A percentile compares a stretch with the other conserved stretches of the same genome.
Evolutionary conservation across 1,139 yeast species (phyloP).

Genomic region (Blastobotrys raffinosifermentans): DNA sequence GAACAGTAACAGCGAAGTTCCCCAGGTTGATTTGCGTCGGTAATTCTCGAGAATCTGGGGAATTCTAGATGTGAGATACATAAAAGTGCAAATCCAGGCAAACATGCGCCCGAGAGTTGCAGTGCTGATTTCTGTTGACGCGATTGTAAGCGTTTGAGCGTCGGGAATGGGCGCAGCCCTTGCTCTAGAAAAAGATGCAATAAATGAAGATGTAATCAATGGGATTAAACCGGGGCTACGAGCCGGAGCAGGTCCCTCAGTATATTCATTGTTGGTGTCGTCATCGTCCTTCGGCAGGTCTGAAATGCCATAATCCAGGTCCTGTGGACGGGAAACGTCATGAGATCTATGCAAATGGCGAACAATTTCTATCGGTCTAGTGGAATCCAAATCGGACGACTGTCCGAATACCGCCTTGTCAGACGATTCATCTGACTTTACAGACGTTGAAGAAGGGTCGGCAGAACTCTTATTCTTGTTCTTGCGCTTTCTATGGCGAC

Average conservation of each 20-base stretch:
- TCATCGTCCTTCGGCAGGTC: not conserved
- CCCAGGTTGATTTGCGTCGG: conserved; percentile 71
- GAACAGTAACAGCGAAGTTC: conserved; percentile 74
- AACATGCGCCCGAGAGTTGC: conserved; percentile 44
- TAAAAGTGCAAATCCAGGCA: conserved; percentile 78
- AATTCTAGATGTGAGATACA: conserved; percentile 71
- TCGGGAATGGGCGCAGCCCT: conserved; percentile 14
- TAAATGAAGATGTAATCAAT: conserved; percentile 26
- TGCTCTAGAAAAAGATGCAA: conserved; percentile 26
- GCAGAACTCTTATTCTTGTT: too few species aligned
- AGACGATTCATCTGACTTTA: too few species aligned
- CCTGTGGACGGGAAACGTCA: too few species aligned
- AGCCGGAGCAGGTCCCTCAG: not conserved
- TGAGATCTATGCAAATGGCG: not conserved
- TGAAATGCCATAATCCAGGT: too few species aligned
- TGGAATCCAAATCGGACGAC: not conserved
- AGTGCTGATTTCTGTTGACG: conserved; percentile 16
- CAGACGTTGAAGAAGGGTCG: too few species aligned
- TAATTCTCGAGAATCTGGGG: conserved; percentile 82
- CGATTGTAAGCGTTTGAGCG: conserved; percentile 17
- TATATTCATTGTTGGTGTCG: not conserved
- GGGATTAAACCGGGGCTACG: conserved; percentile 15
- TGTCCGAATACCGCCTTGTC: too few species aligned
- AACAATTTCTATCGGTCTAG: conserved; percentile 1
- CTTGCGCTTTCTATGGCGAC: not conserved